Evolutionary conservation across 2,329 filamentous ascomycete species (phyloP).

Genomic region (Beauveria rudraprayagi): DNA sequence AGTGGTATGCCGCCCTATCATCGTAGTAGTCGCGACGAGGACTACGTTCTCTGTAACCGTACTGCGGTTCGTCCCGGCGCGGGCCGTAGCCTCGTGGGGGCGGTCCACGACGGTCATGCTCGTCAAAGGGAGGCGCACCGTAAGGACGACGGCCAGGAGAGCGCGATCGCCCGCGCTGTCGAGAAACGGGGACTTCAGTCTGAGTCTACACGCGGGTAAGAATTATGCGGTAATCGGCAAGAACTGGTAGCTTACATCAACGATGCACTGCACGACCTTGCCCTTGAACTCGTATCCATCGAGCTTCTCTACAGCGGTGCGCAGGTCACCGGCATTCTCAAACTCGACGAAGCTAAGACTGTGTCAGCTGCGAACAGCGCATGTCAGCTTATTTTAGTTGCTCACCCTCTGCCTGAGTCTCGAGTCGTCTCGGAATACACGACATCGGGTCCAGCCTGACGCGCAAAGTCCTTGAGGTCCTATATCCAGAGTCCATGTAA

Average conservation of each 20-base stretch:
- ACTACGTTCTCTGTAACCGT: conserved; percentile 82
- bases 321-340: conserved; percentile 83
- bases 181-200: conserved; percentile 58
- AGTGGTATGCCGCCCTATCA: conserved; percentile 71
- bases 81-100: conserved; percentile 79
- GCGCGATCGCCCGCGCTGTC: conserved; percentile 69
- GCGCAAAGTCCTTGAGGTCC: conserved; percentile 99
- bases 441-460: conserved; percentile 91
- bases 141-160: conserved; percentile 61
- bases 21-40: conserved; percentile 83
- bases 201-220: conserved; percentile 51
- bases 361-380: conserved; percentile 2
- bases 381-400: conserved; percentile 15
- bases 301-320: conserved; percentile 88
- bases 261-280: conserved; percentile 71
- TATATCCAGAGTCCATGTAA: conserved; percentile 78
- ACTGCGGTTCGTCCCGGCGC: conserved; percentile 54
- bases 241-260: conserved; percentile 59
- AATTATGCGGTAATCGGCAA: neutral
- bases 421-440: conserved; percentile 96
- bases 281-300: conserved; percentile 92
- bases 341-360: conserved; percentile 84
- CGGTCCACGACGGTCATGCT: conserved; percentile 73
- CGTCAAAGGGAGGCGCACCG: conserved; percentile 60
- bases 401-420: conserved; percentile 85